Percentiles rank a stretch among this genome's conserved stretches.
phyloP scores from a whole-genome alignment of 495 filamentous ascomycete species.

The Talaromyces adpressus region DNA sequence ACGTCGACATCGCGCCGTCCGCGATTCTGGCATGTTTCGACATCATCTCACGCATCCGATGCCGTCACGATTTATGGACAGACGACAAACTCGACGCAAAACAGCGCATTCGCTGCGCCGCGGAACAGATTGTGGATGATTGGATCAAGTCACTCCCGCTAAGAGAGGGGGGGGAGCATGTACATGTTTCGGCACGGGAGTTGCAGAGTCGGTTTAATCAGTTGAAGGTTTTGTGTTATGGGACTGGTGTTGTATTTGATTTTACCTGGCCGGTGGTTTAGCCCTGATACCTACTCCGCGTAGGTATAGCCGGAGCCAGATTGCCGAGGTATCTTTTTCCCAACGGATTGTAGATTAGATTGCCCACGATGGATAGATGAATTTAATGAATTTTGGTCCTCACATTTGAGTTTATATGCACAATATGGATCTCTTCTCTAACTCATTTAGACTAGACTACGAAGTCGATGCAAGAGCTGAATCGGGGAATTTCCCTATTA shows the following conservation, averaged over 20 bases:
- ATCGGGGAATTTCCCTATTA: neutral
- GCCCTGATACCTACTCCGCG: neutral
- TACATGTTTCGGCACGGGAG: neutral
- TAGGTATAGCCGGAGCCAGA: neutral
- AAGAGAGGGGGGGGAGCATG: neutral
- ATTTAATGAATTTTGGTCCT: neutral
- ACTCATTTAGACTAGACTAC: too few relatives aligned
- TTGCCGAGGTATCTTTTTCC: neutral
- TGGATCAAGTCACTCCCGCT: neutral
- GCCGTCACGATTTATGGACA: neutral
- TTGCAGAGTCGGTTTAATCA: neutral
- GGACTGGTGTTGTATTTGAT: neutral
- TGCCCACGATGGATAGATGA: neutral
- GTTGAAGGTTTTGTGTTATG: neutral
- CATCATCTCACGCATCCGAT: neutral
- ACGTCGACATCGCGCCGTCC: neutral
- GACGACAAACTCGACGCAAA: slow-evolving; percentile 1
- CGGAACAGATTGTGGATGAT: slow-evolving; percentile 2
- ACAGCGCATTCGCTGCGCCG: neutral
- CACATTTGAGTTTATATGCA: neutral
- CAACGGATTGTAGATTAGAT: neutral
- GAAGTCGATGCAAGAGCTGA: neutral
- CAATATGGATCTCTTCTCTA: too few relatives aligned
- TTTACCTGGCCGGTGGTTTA: neutral
- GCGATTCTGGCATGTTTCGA: neutral